phyloP scores from a whole-genome alignment of 2,329 filamentous ascomycete genomes.

The Tolypocladium cylindrosporum region DNA sequence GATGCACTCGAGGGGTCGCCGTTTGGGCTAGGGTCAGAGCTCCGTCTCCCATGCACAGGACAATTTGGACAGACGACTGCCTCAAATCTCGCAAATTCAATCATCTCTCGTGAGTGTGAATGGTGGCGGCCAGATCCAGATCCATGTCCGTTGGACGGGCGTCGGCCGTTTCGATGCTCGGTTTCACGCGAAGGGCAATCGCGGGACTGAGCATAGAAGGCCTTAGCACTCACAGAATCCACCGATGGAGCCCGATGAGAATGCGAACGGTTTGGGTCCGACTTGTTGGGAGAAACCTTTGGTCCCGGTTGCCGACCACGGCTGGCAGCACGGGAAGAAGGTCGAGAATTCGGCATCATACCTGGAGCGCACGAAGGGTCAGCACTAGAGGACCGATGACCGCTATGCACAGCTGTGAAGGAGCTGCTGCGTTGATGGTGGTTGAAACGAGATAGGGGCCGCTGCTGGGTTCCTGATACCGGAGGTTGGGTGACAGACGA shows the following conservation, averaged over 20 bases:
- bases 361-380: not conserved
- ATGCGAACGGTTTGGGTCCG: not conserved
- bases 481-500: not conserved
- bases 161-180: not conserved
- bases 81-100: conserved; percentile 10
- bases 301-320: conserved; percentile 2
- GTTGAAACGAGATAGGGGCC: not conserved
- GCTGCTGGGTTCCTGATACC: conserved; percentile 1
- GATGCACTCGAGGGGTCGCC: not conserved
- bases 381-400: not conserved
- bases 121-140: not conserved
- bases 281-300: not conserved
- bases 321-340: not conserved
- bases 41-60: conserved; percentile 8
- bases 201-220: not conserved
- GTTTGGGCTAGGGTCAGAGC: not conserved
- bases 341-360: not conserved
- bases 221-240: conserved; percentile 1
- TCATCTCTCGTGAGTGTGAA: not conserved
- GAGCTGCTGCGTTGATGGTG: not conserved
- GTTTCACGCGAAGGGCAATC: not conserved
- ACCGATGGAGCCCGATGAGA: conserved; percentile 3
- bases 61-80: conserved; percentile 7
- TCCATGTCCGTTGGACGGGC: not conserved
- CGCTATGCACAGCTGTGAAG: not conserved